These are phyloP conservation scores for Malassezia nana DNA, from an alignment of 1,284 basidiomycete species.

Conservation along the genomic window DNA sequence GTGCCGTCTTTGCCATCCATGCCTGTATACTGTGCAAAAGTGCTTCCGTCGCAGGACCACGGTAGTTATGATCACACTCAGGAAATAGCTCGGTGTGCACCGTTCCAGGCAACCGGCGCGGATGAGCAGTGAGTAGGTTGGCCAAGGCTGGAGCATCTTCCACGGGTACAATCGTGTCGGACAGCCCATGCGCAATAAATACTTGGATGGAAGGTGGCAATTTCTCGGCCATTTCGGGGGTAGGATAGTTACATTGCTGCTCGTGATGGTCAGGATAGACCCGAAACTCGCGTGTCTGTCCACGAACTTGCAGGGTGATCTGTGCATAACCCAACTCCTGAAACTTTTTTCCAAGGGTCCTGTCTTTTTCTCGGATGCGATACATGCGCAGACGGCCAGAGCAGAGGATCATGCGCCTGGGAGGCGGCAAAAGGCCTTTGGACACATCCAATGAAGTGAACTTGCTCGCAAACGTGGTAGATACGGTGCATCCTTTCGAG, in stretches of 20 bases:
- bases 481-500: conserved; percentile 8
- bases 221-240: not conserved
- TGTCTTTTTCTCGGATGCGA: not conserved
- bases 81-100: conserved; percentile 1
- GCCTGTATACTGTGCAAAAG: not conserved
- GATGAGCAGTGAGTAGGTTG: conserved; percentile 10
- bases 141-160: not conserved
- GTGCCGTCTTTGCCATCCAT: not conserved
- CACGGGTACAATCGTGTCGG: conserved; percentile 9
- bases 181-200: conserved; percentile 7
- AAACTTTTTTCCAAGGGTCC: not conserved
- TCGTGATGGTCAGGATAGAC: conserved; percentile 4
- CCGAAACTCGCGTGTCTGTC: not conserved
- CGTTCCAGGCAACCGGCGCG: conserved; percentile 1
- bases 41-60: not conserved
- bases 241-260: not conserved
- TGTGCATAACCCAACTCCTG: conserved; percentile 2
- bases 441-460: not conserved
- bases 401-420: conserved; percentile 1
- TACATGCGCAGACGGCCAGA: not conserved
- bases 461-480: not conserved
- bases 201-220: conserved; percentile 2
- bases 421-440: not conserved
- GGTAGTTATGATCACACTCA: conserved; percentile 14
- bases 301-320: not conserved